phyloP scores from a whole-genome alignment of 2,329 filamentous ascomycete species.

The Drechslera avenae region DNA sequence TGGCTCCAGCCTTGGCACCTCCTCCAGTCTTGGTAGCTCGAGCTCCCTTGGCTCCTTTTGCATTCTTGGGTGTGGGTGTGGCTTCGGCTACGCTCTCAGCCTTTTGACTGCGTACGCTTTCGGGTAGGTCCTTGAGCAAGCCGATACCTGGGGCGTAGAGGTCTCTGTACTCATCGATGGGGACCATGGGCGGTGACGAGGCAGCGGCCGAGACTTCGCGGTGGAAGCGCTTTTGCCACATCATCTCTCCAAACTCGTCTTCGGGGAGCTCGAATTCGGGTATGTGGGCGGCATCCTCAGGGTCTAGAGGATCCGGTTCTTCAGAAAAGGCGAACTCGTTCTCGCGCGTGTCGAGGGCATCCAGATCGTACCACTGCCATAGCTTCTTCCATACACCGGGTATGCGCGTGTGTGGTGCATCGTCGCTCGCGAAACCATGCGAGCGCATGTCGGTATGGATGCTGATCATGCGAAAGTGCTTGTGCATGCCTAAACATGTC shows the following conservation, averaged over 20 bases:
- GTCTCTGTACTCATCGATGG: constrained; percentile 39
- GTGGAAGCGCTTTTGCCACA: constrained; percentile 51
- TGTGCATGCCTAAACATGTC: constrained; percentile 58
- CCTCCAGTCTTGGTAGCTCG: constrained; percentile 33
- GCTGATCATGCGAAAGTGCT: constrained; percentile 59
- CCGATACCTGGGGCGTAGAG: constrained; percentile 41
- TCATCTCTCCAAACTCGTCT: constrained; percentile 51
- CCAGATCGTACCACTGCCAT: constrained; percentile 79
- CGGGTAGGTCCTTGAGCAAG: constrained; percentile 40
- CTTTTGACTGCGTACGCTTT: constrained; percentile 32
- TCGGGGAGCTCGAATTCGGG: constrained; percentile 52
- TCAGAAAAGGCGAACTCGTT: constrained; percentile 61
- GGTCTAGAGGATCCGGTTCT: constrained; percentile 58
- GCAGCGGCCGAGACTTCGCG: constrained; percentile 30
- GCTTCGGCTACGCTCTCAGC: constrained; percentile 38
- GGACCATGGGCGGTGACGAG: constrained; percentile 40
- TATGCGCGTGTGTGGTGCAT: constrained; percentile 80
- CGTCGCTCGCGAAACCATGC: constrained; percentile 70
- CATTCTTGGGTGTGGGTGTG: constrained; percentile 37
- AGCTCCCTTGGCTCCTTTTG: constrained; percentile 36
- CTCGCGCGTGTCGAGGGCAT: constrained; percentile 83
- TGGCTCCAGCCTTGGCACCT: constrained; percentile 27
- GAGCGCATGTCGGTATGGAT: constrained; percentile 46
- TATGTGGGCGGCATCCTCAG: constrained; percentile 37
- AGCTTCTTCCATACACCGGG: constrained; percentile 93